Percentiles rank a stretch among this genome's conserved stretches.
Conservation (phyloP, 2,329 filamentous ascomycete genomes). For the Parafenestella ontariensis region DNA sequence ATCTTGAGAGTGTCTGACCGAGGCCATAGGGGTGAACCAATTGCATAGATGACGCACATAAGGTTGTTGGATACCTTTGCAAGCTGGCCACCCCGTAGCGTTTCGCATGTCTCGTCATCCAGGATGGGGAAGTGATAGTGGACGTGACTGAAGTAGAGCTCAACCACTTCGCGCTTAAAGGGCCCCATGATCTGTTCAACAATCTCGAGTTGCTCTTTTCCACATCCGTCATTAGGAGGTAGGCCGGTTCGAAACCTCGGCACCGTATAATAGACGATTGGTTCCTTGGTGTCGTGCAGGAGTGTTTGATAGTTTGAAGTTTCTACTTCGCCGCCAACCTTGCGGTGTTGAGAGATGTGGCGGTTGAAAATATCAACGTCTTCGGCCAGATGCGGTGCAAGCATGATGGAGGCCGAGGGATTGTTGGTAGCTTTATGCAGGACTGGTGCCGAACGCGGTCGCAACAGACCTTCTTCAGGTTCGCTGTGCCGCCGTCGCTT, state of each 20-base stretch:
- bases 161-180: conserved; percentile 48
- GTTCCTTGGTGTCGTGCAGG: conserved; percentile 52
- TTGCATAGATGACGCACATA: conserved; percentile 50
- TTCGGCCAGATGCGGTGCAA: conserved; percentile 51
- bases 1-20: conserved; percentile 45
- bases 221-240: conserved; percentile 43
- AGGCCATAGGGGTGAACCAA: conserved; percentile 48
- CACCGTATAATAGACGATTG: conserved; percentile 55
- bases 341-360: conserved; percentile 46
- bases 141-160: conserved; percentile 54
- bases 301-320: conserved; percentile 58
- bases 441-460: conserved; percentile 33
- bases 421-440: conserved; percentile 40
- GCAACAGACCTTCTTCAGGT: conserved; percentile 26
- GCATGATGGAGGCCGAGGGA: conserved; percentile 48
- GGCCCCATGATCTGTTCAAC: conserved; percentile 51
- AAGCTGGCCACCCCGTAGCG: conserved; percentile 44
- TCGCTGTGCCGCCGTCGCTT: conserved; percentile 41
- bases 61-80: conserved; percentile 45
- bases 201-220: conserved; percentile 50
- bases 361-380: conserved; percentile 51
- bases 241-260: conserved; percentile 58
- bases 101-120: conserved; percentile 47
- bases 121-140: conserved; percentile 51
- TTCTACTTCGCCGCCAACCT: conserved; percentile 36